A percentile compares a stretch with the other conserved stretches of the same genome.
Conservation (phyloP, 768 basidiomycete genomes). For the Candolleomyces aberdarensis region DNA sequence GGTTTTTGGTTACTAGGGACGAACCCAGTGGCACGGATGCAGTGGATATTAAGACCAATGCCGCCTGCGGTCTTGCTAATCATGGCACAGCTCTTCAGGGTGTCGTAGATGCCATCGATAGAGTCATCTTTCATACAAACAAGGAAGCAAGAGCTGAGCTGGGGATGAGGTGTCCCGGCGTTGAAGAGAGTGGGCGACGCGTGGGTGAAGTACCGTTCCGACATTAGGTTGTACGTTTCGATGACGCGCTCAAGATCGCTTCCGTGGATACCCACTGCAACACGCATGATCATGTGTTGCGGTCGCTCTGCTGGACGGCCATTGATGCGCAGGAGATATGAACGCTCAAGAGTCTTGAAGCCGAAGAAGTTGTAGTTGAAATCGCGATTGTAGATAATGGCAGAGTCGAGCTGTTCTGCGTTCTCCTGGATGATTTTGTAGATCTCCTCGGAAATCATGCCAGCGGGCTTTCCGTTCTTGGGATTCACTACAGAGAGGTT, state of each 20-base stretch:
- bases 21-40: constrained; percentile 92
- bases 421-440: constrained; percentile 82
- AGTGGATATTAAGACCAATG: constrained; percentile 94
- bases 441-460: constrained; percentile 89
- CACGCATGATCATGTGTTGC: constrained; percentile 99
- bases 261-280: constrained; percentile 96
- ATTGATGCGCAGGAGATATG: constrained; percentile 92
- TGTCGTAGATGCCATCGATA: constrained; percentile 99
- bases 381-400: constrained; percentile 97
- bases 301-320: constrained; percentile 96
- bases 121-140: constrained; percentile 98
- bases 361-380: constrained; percentile 98
- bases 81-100: constrained; percentile 96
- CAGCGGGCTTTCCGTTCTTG: constrained; percentile 81
- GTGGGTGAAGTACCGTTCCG: constrained; percentile 97
- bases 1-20: constrained; percentile 17
- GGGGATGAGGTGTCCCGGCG: constrained; percentile 93
- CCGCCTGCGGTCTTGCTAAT: constrained; percentile 99
- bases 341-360: constrained; percentile 99
- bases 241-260: constrained; percentile 82
- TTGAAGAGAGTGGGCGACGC: constrained; percentile 98
- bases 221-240: constrained; percentile 96
- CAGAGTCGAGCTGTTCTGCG: constrained; percentile 80
- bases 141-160: constrained; percentile 95
- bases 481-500: constrained; percentile 66